Evolutionary conservation across 257 asterid genomes (phyloP), one percentile per base, ranked within the genome.

Genomic region (Cordia subcordata): DNA sequence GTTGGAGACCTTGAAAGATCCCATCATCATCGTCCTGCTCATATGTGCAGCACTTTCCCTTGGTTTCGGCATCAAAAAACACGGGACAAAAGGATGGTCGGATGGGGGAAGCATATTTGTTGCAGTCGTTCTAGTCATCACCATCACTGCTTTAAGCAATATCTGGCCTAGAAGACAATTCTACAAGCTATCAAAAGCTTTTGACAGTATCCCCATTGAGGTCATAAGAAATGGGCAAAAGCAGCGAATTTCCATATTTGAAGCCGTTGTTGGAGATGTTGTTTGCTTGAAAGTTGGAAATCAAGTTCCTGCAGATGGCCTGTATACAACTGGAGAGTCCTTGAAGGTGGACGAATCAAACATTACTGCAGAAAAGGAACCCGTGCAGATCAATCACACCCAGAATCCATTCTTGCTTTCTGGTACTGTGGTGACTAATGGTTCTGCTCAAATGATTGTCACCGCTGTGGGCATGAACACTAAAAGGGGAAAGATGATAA

Each of bases 401-500:
- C 16, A 47, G 6, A 55, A 55, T 13, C 73, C 73, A 3, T 68
- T 68, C 39, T 37, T 68, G 33, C 44, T 68, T 4, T 54, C 73
- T 4, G 73, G 73, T 19, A 68, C 73, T 0, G 54, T 55, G 23
- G 68, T 68, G 16, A 33, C 45, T 15, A 57, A 61, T 47, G 73
- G 73, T 3, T 61, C 37, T 49, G 73, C 64, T 5, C 39, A 32
- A 10, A 61, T 61, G 73, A 56, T 68, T 5, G 68, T 55, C 14
- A 68, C 73, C 11, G 57, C 73, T 4, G 73, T 68, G 3, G 73
- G 73, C 37, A 61, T 61, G 73, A 68, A 61, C 32, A 68, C 73
- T 5, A 47, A 22, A 10, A 49, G 68, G 68, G 73, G 73, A 15
- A 47, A 61, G 73, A 44, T 68, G 68, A 61, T 62, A 57, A 57